These are phyloP conservation scores for Gyromitra esculenta DNA, from an alignment of 2,329 filamentous ascomycete genomes.

Conservation along the genomic window DNA sequence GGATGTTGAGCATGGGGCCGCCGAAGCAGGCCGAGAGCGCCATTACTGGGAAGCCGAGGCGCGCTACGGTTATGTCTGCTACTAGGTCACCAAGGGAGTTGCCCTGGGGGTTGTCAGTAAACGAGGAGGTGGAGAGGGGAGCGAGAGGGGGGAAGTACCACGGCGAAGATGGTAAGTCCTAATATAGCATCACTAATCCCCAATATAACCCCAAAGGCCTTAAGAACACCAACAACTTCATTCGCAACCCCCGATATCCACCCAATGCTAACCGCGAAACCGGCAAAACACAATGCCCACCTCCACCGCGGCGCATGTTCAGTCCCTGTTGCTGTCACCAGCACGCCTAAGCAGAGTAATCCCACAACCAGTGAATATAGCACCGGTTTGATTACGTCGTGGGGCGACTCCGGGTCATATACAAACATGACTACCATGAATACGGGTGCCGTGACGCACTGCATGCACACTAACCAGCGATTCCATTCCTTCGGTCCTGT, in stretches of 20 bases:
- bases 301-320: slow-evolving; percentile 76
- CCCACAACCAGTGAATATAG: slow-evolving; percentile 76
- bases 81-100: slow-evolving; percentile 95
- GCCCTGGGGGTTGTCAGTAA: slow-evolving; percentile 63
- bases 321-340: slow-evolving; percentile 75
- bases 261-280: slow-evolving; percentile 88
- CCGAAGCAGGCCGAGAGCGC: slow-evolving; percentile 93
- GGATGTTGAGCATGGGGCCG: slow-evolving; percentile 97
- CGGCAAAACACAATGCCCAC: slow-evolving; percentile 82
- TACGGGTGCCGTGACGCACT: slow-evolving; percentile 85
- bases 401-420: slow-evolving; percentile 60
- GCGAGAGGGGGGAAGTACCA: slow-evolving; percentile 60
- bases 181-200: slow-evolving; percentile 95
- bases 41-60: slow-evolving; percentile 96
- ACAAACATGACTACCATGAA: slow-evolving; percentile 82
- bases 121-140: background rate
- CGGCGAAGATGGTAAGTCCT: slow-evolving; percentile 93
- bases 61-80: slow-evolving; percentile 91
- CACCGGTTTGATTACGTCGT: slow-evolving; percentile 68
- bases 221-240: slow-evolving; percentile 93
- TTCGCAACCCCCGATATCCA: slow-evolving; percentile 97
- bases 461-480: slow-evolving; percentile 85
- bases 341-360: slow-evolving; percentile 70
- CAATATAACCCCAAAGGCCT: slow-evolving; percentile 89
- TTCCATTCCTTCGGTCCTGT: slow-evolving; percentile 75